Base-by-base conservation (phyloP, 768 basidiomycete species). In the Floccularia luteovirens region DNA sequence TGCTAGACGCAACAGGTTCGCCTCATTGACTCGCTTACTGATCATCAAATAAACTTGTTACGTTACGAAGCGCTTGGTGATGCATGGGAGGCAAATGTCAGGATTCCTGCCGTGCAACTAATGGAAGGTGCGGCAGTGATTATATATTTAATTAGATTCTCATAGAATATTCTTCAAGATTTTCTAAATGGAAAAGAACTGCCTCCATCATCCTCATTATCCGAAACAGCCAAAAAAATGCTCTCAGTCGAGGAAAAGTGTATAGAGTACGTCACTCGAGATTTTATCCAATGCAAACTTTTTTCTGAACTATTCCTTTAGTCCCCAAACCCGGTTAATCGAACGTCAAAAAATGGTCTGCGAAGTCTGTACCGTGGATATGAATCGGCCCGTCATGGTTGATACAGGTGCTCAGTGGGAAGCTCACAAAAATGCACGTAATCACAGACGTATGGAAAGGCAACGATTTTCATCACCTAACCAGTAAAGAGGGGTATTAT, bases 1-100 rank as follows among this genome's bases (percentile, higher is more conserved):
- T 88, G 23, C 62, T 85, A 21, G 79, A 90, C 53, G 85, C 88
- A 3, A 78, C 79, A 36, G 67, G 85, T 78, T 43, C 49, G 67
- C 52, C 6, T 23, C 20, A 20, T 30, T 25, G n/a, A n/a, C n/a
- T n/a, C n/a, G n/a, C n/a, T 14, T 5, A 13, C 19, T 37, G 20
- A 4, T 39, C 8, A 14, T 28, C 14, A 8, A 28, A 28, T 8
- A 14, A 14, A 14, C 10, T 13, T 38, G 39, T 44, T 32, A 41
- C 12, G n/a, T 42, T 17, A 31, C 11, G 10, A 28, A 81, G 77
- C 67, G 34, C 51, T 76, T 2, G 76, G 70, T 1, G 66, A 78
- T 4, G 52, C 62, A 10, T 90, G 88, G 88, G 47, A 54, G n/a
- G 51, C 48, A 0, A 65, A 74, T 38, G 83, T 89, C 13, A 59